Evolutionary conservation across 768 basidiomycete species (phyloP).

Genomic region (Kwoniella dendrophila): DNA sequence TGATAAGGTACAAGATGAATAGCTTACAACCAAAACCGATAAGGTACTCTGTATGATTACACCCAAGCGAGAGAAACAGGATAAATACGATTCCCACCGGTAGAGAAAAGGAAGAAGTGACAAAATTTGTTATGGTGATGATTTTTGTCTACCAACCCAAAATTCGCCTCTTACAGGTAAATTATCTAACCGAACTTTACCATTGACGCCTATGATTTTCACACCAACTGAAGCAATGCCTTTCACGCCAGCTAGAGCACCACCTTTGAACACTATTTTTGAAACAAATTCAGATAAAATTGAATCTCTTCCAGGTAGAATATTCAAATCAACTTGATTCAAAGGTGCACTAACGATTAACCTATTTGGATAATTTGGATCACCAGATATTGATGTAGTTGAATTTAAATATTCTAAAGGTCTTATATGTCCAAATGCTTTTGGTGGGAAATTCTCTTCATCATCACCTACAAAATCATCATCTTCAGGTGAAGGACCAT

Average conservation of each 20-base stretch:
- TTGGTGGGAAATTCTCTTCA: constrained; percentile 46
- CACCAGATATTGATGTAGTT: constrained; percentile 44
- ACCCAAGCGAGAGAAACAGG: no score
- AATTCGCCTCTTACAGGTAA: constrained; percentile 45
- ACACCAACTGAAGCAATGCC: constrained; percentile 49
- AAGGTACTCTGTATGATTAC: no score
- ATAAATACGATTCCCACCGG: no score
- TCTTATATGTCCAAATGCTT: constrained; percentile 59
- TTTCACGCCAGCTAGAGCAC: constrained; percentile 53
- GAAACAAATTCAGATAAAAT: constrained; percentile 51
- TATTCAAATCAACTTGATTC: constrained; percentile 53
- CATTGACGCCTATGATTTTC: constrained; percentile 36
- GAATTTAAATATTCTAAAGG: constrained; percentile 62
- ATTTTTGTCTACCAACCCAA: constrained; percentile 46
- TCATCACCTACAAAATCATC: constrained; percentile 54
- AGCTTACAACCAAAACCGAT: no score
- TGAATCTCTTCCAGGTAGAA: constrained; percentile 62
- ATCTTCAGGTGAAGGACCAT: constrained; percentile 62
- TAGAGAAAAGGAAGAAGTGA: no score
- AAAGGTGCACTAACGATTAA: constrained; percentile 50
- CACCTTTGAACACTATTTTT: constrained; percentile 56
- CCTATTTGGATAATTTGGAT: constrained; percentile 28
- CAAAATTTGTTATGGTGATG: no score
- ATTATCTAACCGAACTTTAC: constrained; percentile 35
- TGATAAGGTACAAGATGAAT: no score